These are phyloP conservation scores for Sordariomycetes sp. DNA, from an alignment of 2,329 filamentous ascomycete genomes.

Conservation along the genomic window DNA sequence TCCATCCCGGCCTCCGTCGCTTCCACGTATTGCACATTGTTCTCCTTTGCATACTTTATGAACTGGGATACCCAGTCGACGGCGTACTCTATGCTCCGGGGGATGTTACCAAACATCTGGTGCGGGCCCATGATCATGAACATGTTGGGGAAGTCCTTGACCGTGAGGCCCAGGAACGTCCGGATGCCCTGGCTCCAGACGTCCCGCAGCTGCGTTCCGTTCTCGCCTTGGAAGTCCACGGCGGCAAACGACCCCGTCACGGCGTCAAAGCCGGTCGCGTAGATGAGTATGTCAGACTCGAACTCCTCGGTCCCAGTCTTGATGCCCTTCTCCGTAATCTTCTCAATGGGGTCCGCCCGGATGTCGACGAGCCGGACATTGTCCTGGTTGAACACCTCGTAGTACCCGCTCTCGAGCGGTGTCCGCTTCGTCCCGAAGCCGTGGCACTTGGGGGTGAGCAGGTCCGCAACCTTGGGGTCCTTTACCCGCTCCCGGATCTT, in stretches of 20 bases:
- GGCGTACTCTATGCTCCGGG: conserved; percentile 31
- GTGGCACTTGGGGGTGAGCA: conserved; percentile 47
- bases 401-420: conserved; percentile 48
- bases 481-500: conserved; percentile 39
- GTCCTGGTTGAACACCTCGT: conserved; percentile 47
- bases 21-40: conserved; percentile 46
- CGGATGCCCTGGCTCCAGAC: conserved; percentile 43
- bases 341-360: conserved; percentile 34
- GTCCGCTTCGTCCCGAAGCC: conserved; percentile 52
- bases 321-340: conserved; percentile 46
- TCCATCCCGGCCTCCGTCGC: conserved; percentile 24
- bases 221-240: conserved; percentile 30
- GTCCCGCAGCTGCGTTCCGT: conserved; percentile 35
- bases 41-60: conserved; percentile 48
- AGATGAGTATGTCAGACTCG: conserved; percentile 53
- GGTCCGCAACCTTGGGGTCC: conserved; percentile 40
- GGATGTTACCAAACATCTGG: conserved; percentile 50
- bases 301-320: conserved; percentile 42
- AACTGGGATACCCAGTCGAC: conserved; percentile 29
- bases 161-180: conserved; percentile 51
- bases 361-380: conserved; percentile 48
- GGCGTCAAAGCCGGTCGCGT: conserved; percentile 54
- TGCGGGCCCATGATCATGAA: conserved; percentile 51
- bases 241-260: conserved; percentile 24
- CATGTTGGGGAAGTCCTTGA: conserved; percentile 55